Percentiles rank a stretch among this genome's conserved stretches.
Evolutionary conservation across 2,329 filamentous ascomycete genomes (phyloP).

Genomic region (Sporothrix humicola): DNA sequence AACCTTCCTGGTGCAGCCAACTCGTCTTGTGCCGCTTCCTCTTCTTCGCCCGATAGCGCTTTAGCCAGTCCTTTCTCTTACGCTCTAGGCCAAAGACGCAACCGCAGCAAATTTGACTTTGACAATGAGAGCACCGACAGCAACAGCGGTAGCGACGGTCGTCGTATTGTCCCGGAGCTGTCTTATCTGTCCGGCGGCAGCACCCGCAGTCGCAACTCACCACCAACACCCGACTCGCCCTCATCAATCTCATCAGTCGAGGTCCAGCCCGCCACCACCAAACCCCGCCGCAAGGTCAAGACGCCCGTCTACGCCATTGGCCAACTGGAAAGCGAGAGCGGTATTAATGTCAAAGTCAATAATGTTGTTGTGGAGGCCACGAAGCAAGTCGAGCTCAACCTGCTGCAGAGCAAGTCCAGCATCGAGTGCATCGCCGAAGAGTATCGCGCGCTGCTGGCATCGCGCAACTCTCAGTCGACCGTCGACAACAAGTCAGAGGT

Average conservation of each 20-base stretch:
- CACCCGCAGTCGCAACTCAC: slow-evolving; percentile 29
- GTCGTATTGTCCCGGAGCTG: slow-evolving; percentile 45
- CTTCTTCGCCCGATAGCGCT: not conserved
- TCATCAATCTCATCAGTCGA: slow-evolving; percentile 25
- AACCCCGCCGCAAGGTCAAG: slow-evolving; percentile 55
- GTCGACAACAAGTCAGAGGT: slow-evolving; percentile 44
- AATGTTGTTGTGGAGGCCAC: not conserved
- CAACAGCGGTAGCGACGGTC: slow-evolving; percentile 26
- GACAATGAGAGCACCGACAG: slow-evolving; percentile 18
- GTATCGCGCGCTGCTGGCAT: slow-evolving; percentile 55
- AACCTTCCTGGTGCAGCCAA: slow-evolving; percentile 25
- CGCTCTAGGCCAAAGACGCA: not conserved
- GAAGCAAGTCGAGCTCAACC: slow-evolving; percentile 31
- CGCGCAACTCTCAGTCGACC: slow-evolving; percentile 45
- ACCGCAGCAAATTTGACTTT: slow-evolving; percentile 13
- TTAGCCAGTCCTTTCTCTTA: not conserved
- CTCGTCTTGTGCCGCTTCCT: slow-evolving; percentile 23
- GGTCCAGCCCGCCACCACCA: slow-evolving; percentile 38
- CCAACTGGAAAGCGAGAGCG: slow-evolving; percentile 51
- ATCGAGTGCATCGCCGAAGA: slow-evolving; percentile 59
- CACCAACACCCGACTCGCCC: slow-evolving; percentile 38
- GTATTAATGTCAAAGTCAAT: not conserved
- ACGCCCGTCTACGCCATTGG: slow-evolving; percentile 58
- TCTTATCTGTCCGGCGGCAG: slow-evolving; percentile 45
- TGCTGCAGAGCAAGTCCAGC: slow-evolving; percentile 45